Evolutionary conservation across 108 stramenopile genomes (phyloP), one percentile per base, ranked within the genome.

Genomic region (Cyclostephanos tholiformis): DNA sequence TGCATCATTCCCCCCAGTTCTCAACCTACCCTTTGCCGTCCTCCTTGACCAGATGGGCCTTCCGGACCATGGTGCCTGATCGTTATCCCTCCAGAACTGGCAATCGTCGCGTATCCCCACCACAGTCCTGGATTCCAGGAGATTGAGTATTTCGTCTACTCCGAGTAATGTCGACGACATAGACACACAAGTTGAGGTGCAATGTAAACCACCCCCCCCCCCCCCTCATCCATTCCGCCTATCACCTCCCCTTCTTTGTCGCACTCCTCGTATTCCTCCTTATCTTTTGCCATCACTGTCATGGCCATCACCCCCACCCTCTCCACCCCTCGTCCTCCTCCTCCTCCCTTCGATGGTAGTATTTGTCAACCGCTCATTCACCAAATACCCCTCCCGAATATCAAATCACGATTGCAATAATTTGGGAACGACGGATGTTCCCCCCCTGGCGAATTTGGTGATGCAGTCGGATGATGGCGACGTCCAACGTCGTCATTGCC

Each of bases 71-170:
- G 95, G 95, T 39, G 71, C 60, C 51, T 73, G 86, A 10, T 80
- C 43, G 30, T 92, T 65, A n/a, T 66, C 32, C 44, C 69, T 75
- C 95, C 95, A 95, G 67, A 82, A 87, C 0, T 43, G 52, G 76
- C 93, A 95, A 65, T 90, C 85, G 75, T 93, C 95, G 71, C 86
- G 88, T 19, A 95, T 91, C 0, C 91, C 94, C 81, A 85, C 89
- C 16, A 95, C 70, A 2, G 68, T 53, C 44, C 63, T 65, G 5
- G 81, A 57, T 44, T 84, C 63, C 49, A 95, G 68, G 22, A 84
- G 71, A 17, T 87, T 43, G 20, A 95, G 52, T 10, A 92, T 75
- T 30, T 81, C 71, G 17, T 85, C 90, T 95, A 91, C 30, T 88
- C 91, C 4, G 82, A 79, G 26, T 65, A 87, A 84, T 22, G 85